These are phyloP conservation scores for Thielaviopsis euricoi DNA, from an alignment of 2,329 filamentous ascomycete genomes.

Conservation along the genomic window DNA sequence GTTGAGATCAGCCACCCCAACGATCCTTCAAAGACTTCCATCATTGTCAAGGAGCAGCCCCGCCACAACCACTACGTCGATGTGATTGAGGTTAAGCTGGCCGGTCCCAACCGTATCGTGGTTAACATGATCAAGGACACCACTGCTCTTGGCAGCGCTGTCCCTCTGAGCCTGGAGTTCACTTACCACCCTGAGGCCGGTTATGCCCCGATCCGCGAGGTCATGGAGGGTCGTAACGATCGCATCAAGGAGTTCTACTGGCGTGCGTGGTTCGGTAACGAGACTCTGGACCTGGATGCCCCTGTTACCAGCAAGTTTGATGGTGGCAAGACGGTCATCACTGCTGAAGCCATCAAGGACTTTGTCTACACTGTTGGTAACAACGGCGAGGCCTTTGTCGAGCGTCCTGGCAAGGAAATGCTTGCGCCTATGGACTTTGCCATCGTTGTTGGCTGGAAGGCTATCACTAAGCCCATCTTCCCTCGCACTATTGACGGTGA, in stretches of 20 bases:
- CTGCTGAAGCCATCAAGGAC: constrained; percentile 85
- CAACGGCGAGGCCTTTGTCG: constrained; percentile 91
- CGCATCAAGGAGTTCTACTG: constrained; percentile 99
- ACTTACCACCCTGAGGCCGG: constrained; percentile 89
- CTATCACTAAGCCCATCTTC: constrained; percentile 98
- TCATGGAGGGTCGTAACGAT: constrained; percentile 92
- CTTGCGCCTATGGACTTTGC: constrained; percentile 98
- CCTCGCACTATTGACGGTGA: constrained; percentile 92
- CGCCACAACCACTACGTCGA: constrained; percentile 74
- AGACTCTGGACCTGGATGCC: constrained; percentile 66
- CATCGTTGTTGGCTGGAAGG: constrained; percentile 97
- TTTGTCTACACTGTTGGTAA: constrained; percentile 99
- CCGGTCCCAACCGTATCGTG: constrained; percentile 60
- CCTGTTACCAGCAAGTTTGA: constrained; percentile 78
- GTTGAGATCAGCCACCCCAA: constrained; percentile 77
- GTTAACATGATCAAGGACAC: constrained; percentile 89
- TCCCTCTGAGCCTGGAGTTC: constrained; percentile 75
- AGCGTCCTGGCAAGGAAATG: constrained; percentile 83
- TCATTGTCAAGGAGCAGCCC: constrained; percentile 75
- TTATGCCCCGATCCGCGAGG: constrained; percentile 92
- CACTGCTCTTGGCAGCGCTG: constrained; percentile 66
- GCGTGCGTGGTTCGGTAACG: constrained; percentile 88
- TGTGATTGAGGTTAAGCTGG: constrained; percentile 71
- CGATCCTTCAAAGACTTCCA: constrained; percentile 66
- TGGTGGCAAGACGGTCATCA: constrained; percentile 74